Percentiles rank a stretch among this genome's conserved stretches.
Conservation (phyloP, 2,329 filamentous ascomycete genomes). For the Thielaviopsis populi region DNA sequence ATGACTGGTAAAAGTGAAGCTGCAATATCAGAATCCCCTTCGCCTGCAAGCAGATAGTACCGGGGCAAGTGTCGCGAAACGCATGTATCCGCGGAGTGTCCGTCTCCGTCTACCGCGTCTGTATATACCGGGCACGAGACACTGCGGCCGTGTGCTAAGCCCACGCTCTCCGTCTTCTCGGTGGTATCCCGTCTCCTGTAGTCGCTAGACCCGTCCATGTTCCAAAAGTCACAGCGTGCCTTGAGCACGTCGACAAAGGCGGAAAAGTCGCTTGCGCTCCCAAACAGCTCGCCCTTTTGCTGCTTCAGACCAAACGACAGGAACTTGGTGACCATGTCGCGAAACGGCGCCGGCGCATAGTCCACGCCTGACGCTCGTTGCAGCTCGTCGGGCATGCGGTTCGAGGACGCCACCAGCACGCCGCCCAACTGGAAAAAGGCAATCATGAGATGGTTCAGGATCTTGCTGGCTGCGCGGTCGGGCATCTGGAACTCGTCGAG, state of each 20-base stretch:
- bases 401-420: constrained; percentile 65
- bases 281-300: constrained; percentile 36
- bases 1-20: not conserved
- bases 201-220: constrained; percentile 62
- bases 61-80: not conserved
- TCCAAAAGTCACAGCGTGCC: constrained; percentile 68
- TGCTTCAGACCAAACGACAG: constrained; percentile 22
- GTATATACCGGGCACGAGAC: not conserved
- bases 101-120: not conserved
- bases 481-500: constrained; percentile 75
- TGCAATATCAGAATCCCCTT: not conserved
- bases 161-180: not conserved
- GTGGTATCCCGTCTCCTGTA: constrained; percentile 10
- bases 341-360: constrained; percentile 42
- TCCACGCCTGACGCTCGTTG: constrained; percentile 59
- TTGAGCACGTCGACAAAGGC: constrained; percentile 62
- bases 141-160: not conserved
- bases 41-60: constrained; percentile 6
- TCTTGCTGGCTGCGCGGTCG: constrained; percentile 62
- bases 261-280: constrained; percentile 55
- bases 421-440: constrained; percentile 71
- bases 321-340: constrained; percentile 36
- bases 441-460: constrained; percentile 63
- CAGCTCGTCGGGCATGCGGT: constrained; percentile 70
- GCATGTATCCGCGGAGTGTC: not conserved